A percentile compares a stretch with the other conserved stretches of the same genome.
Evolutionary conservation across 164 flowering plant species (phyloP).

Genomic region (Piper betle): DNA sequence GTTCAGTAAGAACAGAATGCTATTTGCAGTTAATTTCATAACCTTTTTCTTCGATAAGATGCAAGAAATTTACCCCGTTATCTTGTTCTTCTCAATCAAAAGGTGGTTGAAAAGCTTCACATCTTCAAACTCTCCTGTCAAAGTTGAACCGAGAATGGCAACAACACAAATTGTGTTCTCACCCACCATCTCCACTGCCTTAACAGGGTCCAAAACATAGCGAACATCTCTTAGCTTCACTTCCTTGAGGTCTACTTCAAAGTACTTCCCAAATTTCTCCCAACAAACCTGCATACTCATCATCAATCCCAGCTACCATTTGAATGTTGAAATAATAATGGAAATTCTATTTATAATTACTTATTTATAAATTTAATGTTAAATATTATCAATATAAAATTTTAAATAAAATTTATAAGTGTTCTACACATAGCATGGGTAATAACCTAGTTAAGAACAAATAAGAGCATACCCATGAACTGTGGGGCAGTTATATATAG

Average conservation of each 20-base stretch:
- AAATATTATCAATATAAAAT: too few species aligned
- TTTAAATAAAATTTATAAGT: neutral
- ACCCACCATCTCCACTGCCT: conserved; percentile 35
- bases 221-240: conserved; percentile 28
- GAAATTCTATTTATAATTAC: too few species aligned
- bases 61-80: conserved; percentile 22
- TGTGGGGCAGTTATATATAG: too few species aligned
- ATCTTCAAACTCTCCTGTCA: conserved; percentile 39
- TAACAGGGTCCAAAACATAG: conserved; percentile 34
- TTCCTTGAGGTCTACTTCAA: conserved; percentile 36
- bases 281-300: conserved; percentile 24
- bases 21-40: neutral
- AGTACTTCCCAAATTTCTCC: conserved; percentile 35
- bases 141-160: conserved; percentile 34
- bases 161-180: conserved; percentile 41
- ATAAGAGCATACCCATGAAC: too few species aligned
- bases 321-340: too few species aligned
- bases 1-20: neutral
- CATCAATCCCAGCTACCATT: neutral
- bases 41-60: neutral
- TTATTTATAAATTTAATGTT: too few species aligned
- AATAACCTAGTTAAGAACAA: too few species aligned
- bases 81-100: conserved; percentile 21
- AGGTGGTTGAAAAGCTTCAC: conserved; percentile 33
- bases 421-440: too few species aligned